Conservation (phyloP, 2,329 filamentous ascomycete species). For the Cordyceps cicadae region DNA sequence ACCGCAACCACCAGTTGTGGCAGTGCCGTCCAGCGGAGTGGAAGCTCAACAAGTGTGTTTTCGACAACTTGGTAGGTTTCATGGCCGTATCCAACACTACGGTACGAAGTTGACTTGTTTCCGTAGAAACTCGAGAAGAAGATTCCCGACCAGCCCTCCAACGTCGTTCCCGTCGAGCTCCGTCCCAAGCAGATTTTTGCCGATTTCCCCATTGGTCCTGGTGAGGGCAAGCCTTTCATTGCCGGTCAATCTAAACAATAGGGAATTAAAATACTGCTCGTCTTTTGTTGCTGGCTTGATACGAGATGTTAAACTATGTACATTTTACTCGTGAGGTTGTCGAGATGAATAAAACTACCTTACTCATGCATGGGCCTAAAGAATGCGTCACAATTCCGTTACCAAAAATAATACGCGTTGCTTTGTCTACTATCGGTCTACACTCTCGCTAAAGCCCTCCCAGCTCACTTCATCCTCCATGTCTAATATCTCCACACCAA, state of each 20-base stretch:
- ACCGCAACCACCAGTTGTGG: constrained; percentile 97
- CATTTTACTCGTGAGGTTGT: constrained; percentile 10
- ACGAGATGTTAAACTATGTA: constrained; percentile 6
- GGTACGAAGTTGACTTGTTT: neutral
- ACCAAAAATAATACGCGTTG: neutral
- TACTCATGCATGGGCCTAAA: neutral
- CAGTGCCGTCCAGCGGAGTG: constrained; percentile 85
- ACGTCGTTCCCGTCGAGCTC: constrained; percentile 65
- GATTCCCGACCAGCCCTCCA: constrained; percentile 64
- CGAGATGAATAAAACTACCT: constrained; percentile 7
- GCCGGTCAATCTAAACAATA: constrained; percentile 27
- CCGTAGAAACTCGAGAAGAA: constrained; percentile 69
- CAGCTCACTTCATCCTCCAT: too few relatives aligned
- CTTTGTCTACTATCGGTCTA: neutral
- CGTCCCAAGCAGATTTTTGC: constrained; percentile 56
- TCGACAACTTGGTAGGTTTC: constrained; percentile 76
- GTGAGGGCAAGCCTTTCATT: constrained; percentile 36
- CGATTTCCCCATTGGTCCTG: constrained; percentile 38
- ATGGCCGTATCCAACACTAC: neutral
- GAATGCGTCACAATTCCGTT: neutral
- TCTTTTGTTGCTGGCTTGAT: neutral
- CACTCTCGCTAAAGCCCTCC: neutral
- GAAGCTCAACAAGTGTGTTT: constrained; percentile 91
- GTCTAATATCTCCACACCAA: too few relatives aligned
- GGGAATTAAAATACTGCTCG: constrained; percentile 17